Evolutionary conservation across 345 rosid genomes (phyloP).

Genomic region (Angophora floribunda): DNA sequence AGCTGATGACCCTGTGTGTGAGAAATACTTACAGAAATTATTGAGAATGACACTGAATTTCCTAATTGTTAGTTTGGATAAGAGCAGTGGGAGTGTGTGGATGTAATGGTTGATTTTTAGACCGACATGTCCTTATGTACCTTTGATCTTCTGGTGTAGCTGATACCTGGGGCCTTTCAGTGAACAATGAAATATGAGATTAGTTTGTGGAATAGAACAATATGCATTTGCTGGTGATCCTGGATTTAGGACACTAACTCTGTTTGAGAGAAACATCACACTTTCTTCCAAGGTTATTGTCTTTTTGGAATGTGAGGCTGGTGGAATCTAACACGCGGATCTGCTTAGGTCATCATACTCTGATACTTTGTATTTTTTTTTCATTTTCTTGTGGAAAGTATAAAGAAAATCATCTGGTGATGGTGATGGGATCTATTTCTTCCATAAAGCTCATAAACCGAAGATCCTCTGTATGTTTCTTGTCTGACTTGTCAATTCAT

Average conservation of each 20-base stretch:
- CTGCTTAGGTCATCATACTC: neutral
- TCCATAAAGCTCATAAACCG: neutral
- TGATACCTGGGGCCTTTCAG: neutral
- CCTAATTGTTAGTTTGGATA: neutral
- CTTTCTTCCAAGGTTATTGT: neutral
- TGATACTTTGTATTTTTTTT: neutral
- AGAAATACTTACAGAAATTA: neutral
- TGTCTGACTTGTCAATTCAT: neutral
- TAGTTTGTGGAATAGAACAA: neutral
- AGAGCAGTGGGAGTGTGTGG: neutral
- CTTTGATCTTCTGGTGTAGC: neutral
- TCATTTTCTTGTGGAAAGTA: neutral
- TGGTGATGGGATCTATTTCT: neutral
- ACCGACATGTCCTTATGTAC: neutral
- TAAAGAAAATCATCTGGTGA: neutral
- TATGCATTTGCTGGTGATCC: neutral
- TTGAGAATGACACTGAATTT: neutral
- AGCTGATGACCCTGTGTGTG: neutral
- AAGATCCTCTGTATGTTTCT: neutral
- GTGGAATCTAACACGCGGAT: neutral
- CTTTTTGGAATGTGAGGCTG: neutral
- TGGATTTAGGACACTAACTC: neutral
- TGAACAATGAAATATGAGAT: neutral
- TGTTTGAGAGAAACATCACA: neutral
- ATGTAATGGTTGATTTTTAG: neutral